phyloP scores from a whole-genome alignment of 1,284 basidiomycete species.

The Papiliotrema terrestris region DNA sequence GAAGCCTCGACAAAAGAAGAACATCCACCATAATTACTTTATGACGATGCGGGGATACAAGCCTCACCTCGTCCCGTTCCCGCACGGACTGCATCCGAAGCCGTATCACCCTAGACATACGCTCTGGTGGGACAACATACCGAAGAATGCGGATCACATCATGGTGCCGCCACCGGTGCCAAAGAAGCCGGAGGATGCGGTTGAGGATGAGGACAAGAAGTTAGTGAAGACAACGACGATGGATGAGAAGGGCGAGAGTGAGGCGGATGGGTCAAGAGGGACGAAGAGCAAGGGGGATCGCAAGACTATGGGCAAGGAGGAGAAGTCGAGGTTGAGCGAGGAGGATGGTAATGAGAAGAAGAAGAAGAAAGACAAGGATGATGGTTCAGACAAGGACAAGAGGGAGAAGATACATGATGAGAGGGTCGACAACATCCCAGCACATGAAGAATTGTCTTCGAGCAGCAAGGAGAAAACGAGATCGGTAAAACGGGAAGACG shows the following conservation, averaged over 20 bases:
- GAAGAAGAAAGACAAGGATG: neutral
- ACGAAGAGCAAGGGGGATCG: slow-evolving; percentile 3
- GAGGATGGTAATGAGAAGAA: neutral
- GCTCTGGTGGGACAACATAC: slow-evolving; percentile 38
- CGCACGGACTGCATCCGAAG: slow-evolving; percentile 36
- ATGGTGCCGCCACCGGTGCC: slow-evolving; percentile 28
- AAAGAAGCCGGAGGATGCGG: slow-evolving; percentile 20
- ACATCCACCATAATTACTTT: slow-evolving; percentile 37
- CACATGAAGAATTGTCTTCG: too few species aligned
- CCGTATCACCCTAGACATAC: slow-evolving; percentile 26
- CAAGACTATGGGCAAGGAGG: neutral
- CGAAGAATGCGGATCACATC: slow-evolving; percentile 29
- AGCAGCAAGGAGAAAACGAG: too few species aligned
- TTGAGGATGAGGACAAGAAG: slow-evolving; percentile 8
- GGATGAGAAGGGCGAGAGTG: neutral
- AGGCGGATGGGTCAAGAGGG: neutral
- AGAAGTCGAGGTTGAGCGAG: neutral
- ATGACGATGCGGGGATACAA: slow-evolving; percentile 34
- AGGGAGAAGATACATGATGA: neutral
- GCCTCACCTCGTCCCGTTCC: slow-evolving; percentile 34
- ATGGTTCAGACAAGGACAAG: neutral
- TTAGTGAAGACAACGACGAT: neutral
- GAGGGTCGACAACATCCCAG: too few species aligned
- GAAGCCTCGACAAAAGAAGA: slow-evolving; percentile 30
- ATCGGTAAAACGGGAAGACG: too few species aligned